Base-by-base conservation (phyloP, 2,329 filamentous ascomycete genomes). In the Neophaeococcomyces aloes region DNA sequence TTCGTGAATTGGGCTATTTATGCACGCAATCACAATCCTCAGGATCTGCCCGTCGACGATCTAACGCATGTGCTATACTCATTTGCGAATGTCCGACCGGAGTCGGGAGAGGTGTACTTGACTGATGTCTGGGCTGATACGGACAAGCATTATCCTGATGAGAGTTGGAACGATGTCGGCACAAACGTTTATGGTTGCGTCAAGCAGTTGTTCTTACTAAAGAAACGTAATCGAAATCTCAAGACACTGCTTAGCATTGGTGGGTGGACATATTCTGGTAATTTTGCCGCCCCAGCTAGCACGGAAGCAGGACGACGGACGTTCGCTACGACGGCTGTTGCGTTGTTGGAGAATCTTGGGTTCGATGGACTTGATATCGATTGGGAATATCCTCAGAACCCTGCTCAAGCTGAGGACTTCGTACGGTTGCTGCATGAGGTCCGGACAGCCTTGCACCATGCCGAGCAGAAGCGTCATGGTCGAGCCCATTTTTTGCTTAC, bases 11-110 rank as follows among this genome's bases (percentile, higher is more conserved):
- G 65, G 67, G 67, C 84, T 51, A 89, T 94, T 54, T 95, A 95
- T 62, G 86, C 71, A 30, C 79, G 88, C 44, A 82, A 89, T 56
- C 83, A 91, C 60, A 75, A 79, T n/a, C 87, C 88, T 0, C 83
- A 93, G 58, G 79, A 94, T 59, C 74, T 96, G 4, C 84, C 85
- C 0, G 78, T 74, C 3, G 76, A 87, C 43, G 82, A 85, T 44
- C 75, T 95, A 32, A 96, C 88, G 0, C 89, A 96, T 58, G 66
- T 96, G 3, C 76, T 95, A 13, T 95, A 95, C 56, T 74, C 88
- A 13, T 96, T 96, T 65, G 89, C 86, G 58, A 93, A 95, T 60
- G 76, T 94, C 46, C 75, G 77, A 3, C 72, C 79, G 2, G 84
- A 89, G 2, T 78, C 74, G 25, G 89, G 89, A 38, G 85, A 93